Conservation (phyloP, 2,329 filamentous ascomycete species). For the Lecanoromycetidae sp. region DNA sequence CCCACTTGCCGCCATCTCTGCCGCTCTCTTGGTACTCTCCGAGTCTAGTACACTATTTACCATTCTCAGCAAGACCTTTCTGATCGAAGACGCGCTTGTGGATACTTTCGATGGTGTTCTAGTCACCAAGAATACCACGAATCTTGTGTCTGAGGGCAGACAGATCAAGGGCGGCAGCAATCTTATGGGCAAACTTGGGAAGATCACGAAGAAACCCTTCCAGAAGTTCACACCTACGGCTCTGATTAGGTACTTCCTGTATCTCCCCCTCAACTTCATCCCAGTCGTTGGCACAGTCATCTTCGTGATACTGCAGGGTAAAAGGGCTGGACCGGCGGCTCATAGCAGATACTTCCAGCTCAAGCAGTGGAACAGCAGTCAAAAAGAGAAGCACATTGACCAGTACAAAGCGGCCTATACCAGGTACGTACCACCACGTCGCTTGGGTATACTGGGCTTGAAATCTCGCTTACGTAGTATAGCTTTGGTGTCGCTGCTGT, state of each 20-base stretch:
- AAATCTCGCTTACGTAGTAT: background rate
- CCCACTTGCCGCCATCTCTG: constrained; percentile 52
- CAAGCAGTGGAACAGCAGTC: constrained; percentile 61
- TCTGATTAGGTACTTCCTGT: constrained; percentile 67
- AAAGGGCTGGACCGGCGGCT: constrained; percentile 40
- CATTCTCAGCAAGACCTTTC: constrained; percentile 53
- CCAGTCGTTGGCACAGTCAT: constrained; percentile 73
- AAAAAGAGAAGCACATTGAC: constrained; percentile 57
- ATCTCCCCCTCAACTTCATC: constrained; percentile 85
- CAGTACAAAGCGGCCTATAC: constrained; percentile 66
- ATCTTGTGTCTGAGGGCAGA: constrained; percentile 61
- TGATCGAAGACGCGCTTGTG: constrained; percentile 69
- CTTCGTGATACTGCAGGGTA: constrained; percentile 67
- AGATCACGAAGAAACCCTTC: constrained; percentile 44
- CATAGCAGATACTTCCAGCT: constrained; percentile 74
- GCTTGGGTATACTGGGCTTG: background rate
- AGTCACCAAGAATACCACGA: constrained; percentile 41
- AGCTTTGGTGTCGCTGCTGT: constrained; percentile 65
- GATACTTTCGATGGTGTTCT: constrained; percentile 77
- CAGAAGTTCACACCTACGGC: constrained; percentile 42
- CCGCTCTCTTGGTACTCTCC: constrained; percentile 45
- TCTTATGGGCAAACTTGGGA: constrained; percentile 45
- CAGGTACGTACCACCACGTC: constrained; percentile 44
- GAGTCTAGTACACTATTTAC: constrained; percentile 43
- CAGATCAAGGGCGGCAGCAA: constrained; percentile 50